Base-by-base conservation (phyloP, 495 filamentous ascomycete species). In the Halenospora varia region DNA sequence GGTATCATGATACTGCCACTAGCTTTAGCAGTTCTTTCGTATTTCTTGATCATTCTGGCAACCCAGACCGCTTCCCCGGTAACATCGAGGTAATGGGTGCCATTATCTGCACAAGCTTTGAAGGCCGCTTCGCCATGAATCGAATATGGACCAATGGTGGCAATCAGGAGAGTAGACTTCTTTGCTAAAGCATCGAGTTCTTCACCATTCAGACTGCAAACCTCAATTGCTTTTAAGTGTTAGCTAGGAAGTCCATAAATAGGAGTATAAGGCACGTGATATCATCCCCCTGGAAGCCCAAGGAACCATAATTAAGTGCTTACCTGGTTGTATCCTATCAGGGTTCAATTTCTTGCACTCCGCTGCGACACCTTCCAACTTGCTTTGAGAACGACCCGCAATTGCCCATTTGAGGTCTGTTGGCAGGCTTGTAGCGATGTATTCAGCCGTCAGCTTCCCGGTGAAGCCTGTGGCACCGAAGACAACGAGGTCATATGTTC, bases 401-500 rank as follows among this genome's bases (percentile, higher is more conserved):
- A 96, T 74, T 22, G 92, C 93, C 93, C 93, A 97, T 75, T 83
- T 92, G 22, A 96, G 68, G 67, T 88, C 75, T 8, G 89, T 93
- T 1, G 93, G 90, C 1, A 89, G 79, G 54, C 82, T 71, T 40
- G 79, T 79, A 41, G 86, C 77, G 57, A 96, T 89, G 67, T 94
- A 80, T 68, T 96, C 85, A 42, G 86, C 88, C 35, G 82, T 85
- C 24, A 88, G 74, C 62, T 83, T 85, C 10, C 93, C 93, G 0
- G 93, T 97, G 71, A 96, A 96, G 19, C 93, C 93, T 62, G 82
- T 82, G 11, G 91, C 91, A 18, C 93, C 93, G 29, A 93, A 82
- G 25, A 97, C 75, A 17, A 96, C 77, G 49, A 96, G 59, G 63
- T 96, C 91, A 71, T 95, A 97, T 70, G 86, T 76, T 53, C 84